A percentile compares a stretch with the other conserved stretches of the same genome.
These are phyloP conservation scores for Trypanosoma lewisi DNA, from an alignment of 208 protist genomes.

Conservation along the genomic window DNA sequence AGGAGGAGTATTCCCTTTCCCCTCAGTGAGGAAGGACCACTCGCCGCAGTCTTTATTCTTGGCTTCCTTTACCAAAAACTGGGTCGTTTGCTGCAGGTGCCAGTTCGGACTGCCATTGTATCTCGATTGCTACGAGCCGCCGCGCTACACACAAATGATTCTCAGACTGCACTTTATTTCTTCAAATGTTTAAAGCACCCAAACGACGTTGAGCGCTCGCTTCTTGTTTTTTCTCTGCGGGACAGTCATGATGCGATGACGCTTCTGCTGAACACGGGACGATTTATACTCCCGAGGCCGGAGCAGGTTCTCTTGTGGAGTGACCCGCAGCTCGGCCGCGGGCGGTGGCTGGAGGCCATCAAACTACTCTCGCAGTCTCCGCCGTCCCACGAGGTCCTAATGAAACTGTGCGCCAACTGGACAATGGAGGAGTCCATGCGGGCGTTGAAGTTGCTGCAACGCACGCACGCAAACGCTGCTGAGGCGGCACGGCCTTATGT, in stretches of 20 bases:
- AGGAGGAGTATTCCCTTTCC: conserved; percentile 12
- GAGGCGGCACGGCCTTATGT: conserved; percentile 15
- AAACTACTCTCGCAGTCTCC: conserved; percentile 22
- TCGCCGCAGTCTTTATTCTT: conserved; percentile 30
- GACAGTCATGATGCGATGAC: conserved; percentile 29
- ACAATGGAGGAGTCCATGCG: conserved; percentile 31
- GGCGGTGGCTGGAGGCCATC: conserved; percentile 26
- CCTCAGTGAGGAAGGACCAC: conserved; percentile 14
- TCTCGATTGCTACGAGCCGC: conserved; percentile 35
- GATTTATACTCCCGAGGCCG: conserved; percentile 41
- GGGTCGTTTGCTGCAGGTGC: conserved; percentile 36
- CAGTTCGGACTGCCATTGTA: conserved; percentile 46
- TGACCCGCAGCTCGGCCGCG: conserved; percentile 25
- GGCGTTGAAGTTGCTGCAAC: conserved; percentile 35
- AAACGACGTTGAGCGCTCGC: conserved; percentile 38
- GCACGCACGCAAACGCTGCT: conserved; percentile 15
- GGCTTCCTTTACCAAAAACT: conserved; percentile 33
- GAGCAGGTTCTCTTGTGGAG: conserved; percentile 71
- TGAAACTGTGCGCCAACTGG: conserved; percentile 21
- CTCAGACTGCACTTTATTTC: conserved; percentile 47
- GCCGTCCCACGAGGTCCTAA: background rate
- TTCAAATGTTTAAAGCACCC: conserved; percentile 52
- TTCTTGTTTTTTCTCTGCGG: conserved; percentile 43
- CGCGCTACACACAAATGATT: conserved; percentile 28
- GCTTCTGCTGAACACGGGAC: conserved; percentile 28